Base-by-base conservation (phyloP, 2,329 filamentous ascomycete species). In the Paraconiothyrium brasiliense region DNA sequence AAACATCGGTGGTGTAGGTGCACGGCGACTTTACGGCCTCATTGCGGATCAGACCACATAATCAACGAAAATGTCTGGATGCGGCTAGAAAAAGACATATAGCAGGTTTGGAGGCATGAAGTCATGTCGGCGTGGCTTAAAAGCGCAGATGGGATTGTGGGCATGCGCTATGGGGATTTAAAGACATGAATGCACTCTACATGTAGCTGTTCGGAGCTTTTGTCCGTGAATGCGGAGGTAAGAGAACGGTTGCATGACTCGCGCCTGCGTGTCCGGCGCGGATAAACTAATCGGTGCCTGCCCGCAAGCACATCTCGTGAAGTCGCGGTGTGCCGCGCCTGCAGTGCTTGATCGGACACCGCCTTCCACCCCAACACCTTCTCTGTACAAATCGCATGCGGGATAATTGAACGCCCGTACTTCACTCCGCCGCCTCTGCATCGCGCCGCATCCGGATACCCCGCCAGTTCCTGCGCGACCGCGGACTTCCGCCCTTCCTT, bases 401-500 rank as follows among this genome's bases (percentile, higher is more conserved):
- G 27, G 8, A 22, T 22, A 24, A 37, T 43, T 37, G 41, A 34
- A 39, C 30, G 30, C 43, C 30, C 32, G 11, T 47, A 6, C 3
- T 20, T 11, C 30, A 9, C 2, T 32, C 16, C 54, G 41, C 43
- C 30, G 20, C 20, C 43, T 37, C 9, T 14, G 3, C n/a, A n/a
- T 39, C 43, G 54, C 20, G 48, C 54, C 54, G 41, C 27, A 37
- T 27, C 34, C 54, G 30, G 48, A 48, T 8, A 27, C 54, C 39
- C 30, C 54, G 43, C 54, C 54, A 47, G 41, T 37, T 27, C 35
- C 43, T 56, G 54, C 54, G 30, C 10, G 41, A 37, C 46, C 54
- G 43, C 54, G 43, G 54, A 56, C 54, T 47, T 47, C 54, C 54
- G 54, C 54, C 43, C 43, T 56, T 56, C 43, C 2, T 39, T 16